These are phyloP conservation scores for Aspergillus novofumigatus DNA, from an alignment of 2,329 filamentous ascomycete genomes.

Conservation along the genomic window DNA sequence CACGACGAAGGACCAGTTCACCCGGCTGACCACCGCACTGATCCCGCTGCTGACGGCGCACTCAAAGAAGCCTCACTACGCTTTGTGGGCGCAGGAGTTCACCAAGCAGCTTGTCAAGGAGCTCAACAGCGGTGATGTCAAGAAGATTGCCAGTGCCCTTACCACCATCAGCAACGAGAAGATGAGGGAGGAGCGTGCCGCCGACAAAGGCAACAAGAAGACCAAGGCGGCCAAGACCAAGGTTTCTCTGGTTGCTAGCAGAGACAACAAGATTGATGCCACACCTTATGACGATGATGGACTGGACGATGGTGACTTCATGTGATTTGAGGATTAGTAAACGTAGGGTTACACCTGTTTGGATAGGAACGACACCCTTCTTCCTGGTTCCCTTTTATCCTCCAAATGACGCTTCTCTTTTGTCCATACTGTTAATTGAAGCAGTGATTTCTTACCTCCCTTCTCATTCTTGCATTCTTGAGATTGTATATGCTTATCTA, in stretches of 20 bases:
- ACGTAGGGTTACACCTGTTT: background rate
- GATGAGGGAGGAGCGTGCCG: constrained; percentile 95
- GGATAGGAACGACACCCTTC: background rate
- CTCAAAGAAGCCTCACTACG: constrained; percentile 84
- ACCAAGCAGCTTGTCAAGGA: constrained; percentile 82
- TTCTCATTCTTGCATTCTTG: background rate
- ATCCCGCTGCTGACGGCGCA: constrained; percentile 70
- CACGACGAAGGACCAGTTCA: constrained; percentile 79
- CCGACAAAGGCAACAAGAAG: constrained; percentile 95
- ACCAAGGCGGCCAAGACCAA: constrained; percentile 95
- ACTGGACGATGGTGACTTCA: constrained; percentile 59
- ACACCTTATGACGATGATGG: constrained; percentile 80
- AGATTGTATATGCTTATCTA: background rate
- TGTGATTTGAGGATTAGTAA: constrained; percentile 32
- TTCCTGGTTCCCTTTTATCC: constrained; percentile 6
- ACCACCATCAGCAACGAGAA: constrained; percentile 96
- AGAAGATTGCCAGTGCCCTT: constrained; percentile 84
- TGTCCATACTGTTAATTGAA: constrained; percentile 11
- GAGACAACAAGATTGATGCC: constrained; percentile 61
- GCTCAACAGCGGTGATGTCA: constrained; percentile 86
- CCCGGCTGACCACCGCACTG: constrained; percentile 71
- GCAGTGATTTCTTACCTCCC: background rate
- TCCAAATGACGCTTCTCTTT: constrained; percentile 4
- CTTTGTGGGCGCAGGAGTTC: constrained; percentile 87
- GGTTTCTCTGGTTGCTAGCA: constrained; percentile 67